Conservation (phyloP, 2,329 filamentous ascomycete species). For the Aspergillus fumigatiaffinis region DNA sequence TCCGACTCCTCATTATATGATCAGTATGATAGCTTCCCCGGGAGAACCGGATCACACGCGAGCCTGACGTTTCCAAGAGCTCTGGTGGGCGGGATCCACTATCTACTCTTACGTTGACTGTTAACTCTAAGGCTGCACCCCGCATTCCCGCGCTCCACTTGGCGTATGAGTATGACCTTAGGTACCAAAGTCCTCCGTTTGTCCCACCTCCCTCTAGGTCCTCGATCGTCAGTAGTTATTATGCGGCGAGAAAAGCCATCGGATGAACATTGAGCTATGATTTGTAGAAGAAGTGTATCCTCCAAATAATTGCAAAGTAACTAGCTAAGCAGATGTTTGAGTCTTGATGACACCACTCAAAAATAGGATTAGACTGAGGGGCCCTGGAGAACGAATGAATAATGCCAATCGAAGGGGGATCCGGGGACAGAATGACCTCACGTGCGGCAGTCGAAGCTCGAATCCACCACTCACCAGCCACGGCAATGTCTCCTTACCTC, state of each 20-base stretch:
- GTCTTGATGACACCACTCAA: not conserved
- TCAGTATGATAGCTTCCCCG: not conserved
- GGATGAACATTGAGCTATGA: not conserved
- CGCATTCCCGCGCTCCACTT: slow-evolving; percentile 25
- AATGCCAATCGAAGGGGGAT: not conserved
- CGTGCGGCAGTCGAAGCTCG: not conserved
- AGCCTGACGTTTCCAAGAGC: slow-evolving; percentile 11
- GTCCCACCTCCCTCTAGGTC: too few species aligned
- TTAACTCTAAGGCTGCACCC: slow-evolving; percentile 32
- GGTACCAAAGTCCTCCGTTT: not conserved
- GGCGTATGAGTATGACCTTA: not conserved
- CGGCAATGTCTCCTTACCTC: not conserved
- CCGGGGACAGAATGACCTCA: not conserved
- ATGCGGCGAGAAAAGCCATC: not conserved
- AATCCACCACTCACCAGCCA: not conserved
- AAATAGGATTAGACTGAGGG: not conserved
- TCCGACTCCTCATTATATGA: not conserved
- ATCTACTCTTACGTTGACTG: not conserved
- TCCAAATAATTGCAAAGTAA: too few species aligned
- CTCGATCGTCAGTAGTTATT: not conserved
- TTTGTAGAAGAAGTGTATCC: not conserved
- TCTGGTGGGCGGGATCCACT: slow-evolving; percentile 1
- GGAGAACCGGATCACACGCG: not conserved
- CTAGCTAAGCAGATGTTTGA: not conserved
- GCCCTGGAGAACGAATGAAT: not conserved